Evolutionary conservation across 2,329 filamentous ascomycete species (phyloP).

Genomic region (Colletotrichum truncatum): DNA sequence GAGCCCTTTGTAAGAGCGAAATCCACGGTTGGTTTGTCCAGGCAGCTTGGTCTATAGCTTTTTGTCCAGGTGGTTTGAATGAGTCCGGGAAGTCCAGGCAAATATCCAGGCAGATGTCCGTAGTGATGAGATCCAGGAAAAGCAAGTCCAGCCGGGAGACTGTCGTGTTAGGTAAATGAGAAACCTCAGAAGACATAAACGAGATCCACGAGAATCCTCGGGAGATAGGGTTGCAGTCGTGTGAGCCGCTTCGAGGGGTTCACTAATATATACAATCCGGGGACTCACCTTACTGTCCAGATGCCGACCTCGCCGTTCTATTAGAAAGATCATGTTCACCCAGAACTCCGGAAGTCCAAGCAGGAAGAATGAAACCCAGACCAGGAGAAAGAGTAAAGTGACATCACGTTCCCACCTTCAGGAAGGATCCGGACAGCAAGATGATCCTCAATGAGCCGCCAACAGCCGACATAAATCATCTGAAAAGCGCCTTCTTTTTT

Average conservation of each 20-base stretch:
- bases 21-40: conserved; percentile 1
- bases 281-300: conserved; percentile 33
- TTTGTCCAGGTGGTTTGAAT: neutral
- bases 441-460: conserved; percentile 9
- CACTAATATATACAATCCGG: conserved; percentile 28
- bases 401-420: conserved; percentile 28
- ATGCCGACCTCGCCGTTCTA: conserved; percentile 29
- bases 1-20: neutral
- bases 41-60: neutral
- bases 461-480: conserved; percentile 12
- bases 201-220: neutral
- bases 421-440: conserved; percentile 31
- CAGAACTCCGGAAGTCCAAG: conserved; percentile 30
- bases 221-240: conserved; percentile 3
- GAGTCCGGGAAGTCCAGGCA: neutral
- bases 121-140: neutral
- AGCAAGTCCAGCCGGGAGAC: conserved; percentile 6
- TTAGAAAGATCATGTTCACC: conserved; percentile 24
- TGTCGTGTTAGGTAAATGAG: conserved; percentile 9
- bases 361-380: conserved; percentile 28
- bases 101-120: neutral
- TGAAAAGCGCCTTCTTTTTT: conserved; percentile 23
- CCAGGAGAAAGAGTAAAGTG: conserved; percentile 15
- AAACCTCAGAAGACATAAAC: neutral
- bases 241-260: neutral